phyloP scores from a whole-genome alignment of 2,329 filamentous ascomycete genomes.

The Sporothrix protearum region DNA sequence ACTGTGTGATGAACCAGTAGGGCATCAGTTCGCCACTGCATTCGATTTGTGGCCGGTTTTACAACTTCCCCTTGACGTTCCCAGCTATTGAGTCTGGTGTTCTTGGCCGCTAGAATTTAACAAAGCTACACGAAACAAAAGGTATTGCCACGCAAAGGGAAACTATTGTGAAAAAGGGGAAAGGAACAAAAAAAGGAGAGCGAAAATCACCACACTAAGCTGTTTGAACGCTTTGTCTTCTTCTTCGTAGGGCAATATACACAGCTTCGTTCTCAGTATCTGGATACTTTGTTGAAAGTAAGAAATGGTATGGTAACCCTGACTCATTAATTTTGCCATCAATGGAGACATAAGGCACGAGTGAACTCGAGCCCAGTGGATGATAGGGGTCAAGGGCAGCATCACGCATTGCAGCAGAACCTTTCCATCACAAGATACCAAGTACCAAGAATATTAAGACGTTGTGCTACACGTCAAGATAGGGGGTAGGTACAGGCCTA shows the following conservation, averaged over 20 bases:
- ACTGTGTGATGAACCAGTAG: too few species aligned
- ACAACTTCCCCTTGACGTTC: not conserved
- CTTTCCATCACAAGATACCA: not conserved
- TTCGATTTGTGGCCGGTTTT: not conserved
- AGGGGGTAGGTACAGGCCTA: not conserved
- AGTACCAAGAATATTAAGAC: not conserved
- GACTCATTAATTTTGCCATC: not conserved
- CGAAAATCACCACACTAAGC: not conserved
- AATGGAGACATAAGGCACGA: too few species aligned
- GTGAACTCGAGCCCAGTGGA: too few species aligned
- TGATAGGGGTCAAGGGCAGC: too few species aligned
- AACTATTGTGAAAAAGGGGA: not conserved
- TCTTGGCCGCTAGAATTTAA: not conserved
- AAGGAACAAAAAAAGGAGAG: not conserved
- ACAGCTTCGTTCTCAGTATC: not conserved
- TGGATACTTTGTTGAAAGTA: too few species aligned
- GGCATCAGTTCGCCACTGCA: not conserved
- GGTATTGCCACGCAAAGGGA: not conserved
- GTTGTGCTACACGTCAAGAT: not conserved
- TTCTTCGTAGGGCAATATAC: not conserved
- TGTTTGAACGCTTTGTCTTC: not conserved
- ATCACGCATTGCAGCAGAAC: not conserved
- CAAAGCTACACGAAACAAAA: not conserved
- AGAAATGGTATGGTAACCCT: too few species aligned
- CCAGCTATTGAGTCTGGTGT: not conserved